Evolutionary conservation across 768 basidiomycete genomes (phyloP).

Genomic region (Paxillus rubicundulus): DNA sequence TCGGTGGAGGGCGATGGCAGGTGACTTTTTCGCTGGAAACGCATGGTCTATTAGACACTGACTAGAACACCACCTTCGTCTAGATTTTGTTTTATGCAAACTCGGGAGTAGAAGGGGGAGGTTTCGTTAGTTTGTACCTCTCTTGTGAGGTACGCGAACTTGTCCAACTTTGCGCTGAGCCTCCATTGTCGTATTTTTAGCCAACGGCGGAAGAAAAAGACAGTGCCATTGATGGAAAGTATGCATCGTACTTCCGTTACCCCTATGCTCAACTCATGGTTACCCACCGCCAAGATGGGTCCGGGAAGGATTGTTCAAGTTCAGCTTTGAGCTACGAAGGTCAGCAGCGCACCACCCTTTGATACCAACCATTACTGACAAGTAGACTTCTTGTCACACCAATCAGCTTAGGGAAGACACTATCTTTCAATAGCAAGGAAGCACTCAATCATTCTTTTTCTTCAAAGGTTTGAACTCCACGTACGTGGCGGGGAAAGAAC

Average conservation of each 20-base stretch:
- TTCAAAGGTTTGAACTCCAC: slow-evolving; percentile 46
- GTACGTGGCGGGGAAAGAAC: background rate
- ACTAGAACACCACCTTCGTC: background rate
- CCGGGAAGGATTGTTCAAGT: slow-evolving; percentile 84
- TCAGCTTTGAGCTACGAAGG: slow-evolving; percentile 81
- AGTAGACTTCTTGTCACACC: background rate
- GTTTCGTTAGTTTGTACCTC: slow-evolving; percentile 72
- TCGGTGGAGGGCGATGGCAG: slow-evolving; percentile 78
- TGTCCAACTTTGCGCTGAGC: background rate
- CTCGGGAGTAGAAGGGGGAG: slow-evolving; percentile 61
- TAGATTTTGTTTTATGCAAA: slow-evolving; percentile 85
- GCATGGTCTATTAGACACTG: background rate
- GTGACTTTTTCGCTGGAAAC: slow-evolving; percentile 27
- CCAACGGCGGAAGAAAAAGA: slow-evolving; percentile 79
- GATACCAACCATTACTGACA: background rate
- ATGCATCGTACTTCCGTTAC: slow-evolving; percentile 6
- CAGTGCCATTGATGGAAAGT: slow-evolving; percentile 59
- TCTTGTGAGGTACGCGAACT: slow-evolving; percentile 68
- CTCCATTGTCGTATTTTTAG: slow-evolving; percentile 35
- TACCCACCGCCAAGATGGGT: slow-evolving; percentile 54
- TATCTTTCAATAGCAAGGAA: slow-evolving; percentile 66
- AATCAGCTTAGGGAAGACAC: slow-evolving; percentile 44
- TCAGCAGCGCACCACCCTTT: slow-evolving; percentile 21
- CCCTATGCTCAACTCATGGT: background rate
- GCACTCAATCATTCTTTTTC: slow-evolving; percentile 82